These are phyloP conservation scores for Phoma sp. DNA, from an alignment of 2,329 filamentous ascomycete species.

Conservation along the genomic window DNA sequence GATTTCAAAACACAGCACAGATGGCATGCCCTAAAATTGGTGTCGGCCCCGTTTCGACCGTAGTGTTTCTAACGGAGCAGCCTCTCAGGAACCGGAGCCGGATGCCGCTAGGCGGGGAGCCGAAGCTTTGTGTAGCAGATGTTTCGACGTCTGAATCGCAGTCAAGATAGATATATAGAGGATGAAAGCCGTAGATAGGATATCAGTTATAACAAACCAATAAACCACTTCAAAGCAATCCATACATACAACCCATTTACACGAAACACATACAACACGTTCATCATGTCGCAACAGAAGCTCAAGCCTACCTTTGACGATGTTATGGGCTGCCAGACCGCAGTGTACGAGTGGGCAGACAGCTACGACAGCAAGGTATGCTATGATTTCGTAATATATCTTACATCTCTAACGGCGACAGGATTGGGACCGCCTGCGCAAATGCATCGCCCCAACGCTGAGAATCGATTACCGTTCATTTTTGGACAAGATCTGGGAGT, in stretches of 20 bases:
- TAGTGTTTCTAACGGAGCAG: conserved; percentile 26
- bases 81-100: conserved; percentile 27
- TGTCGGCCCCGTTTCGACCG: conserved; percentile 37
- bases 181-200: conserved; percentile 7
- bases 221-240: too few species aligned
- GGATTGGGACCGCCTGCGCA: conserved; percentile 67
- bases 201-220: not conserved
- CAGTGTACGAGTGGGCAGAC: conserved; percentile 69
- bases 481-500: conserved; percentile 63
- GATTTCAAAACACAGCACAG: conserved; percentile 26
- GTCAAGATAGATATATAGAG: conserved; percentile 31
- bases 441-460: conserved; percentile 69
- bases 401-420: conserved; percentile 16
- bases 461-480: conserved; percentile 73
- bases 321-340: conserved; percentile 58
- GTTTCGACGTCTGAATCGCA: conserved; percentile 21
- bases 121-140: conserved; percentile 34
- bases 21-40: conserved; percentile 27
- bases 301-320: conserved; percentile 50
- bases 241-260: not conserved
- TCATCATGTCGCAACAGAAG: conserved; percentile 40
- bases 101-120: conserved; percentile 41
- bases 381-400: not conserved
- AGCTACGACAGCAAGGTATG: conserved; percentile 68
- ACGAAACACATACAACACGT: not conserved